These are phyloP conservation scores for Rhizodiscina lignyota DNA, from an alignment of 495 filamentous ascomycete species.

Conservation along the genomic window DNA sequence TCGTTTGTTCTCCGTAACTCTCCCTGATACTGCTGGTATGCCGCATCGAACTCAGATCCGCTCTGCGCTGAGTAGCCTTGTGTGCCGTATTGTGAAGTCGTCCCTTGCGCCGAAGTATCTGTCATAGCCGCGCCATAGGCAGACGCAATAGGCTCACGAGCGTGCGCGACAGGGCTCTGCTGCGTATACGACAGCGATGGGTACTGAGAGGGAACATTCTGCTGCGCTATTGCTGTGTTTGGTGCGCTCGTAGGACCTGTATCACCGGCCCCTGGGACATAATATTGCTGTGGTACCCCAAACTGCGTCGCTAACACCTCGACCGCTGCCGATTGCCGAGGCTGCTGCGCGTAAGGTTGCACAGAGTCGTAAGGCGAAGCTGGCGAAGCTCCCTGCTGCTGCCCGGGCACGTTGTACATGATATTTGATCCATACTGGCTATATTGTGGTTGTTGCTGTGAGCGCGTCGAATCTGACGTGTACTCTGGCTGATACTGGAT, in stretches of 20 bases:
- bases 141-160: constrained; percentile 30
- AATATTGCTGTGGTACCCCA: constrained; percentile 64
- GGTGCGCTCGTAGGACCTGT: constrained; percentile 38
- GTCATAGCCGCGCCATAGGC: constrained; percentile 38
- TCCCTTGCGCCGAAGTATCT: constrained; percentile 15
- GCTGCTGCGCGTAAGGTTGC: constrained; percentile 61
- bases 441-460: constrained; percentile 25
- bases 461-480: constrained; percentile 26
- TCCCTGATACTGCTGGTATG: constrained; percentile 59
- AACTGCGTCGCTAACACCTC: constrained; percentile 62
- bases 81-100: constrained; percentile 9
- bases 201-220: constrained; percentile 36
- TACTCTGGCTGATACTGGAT: constrained; percentile 40
- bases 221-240: constrained; percentile 32
- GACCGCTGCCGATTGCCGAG: constrained; percentile 66
- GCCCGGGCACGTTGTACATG: constrained; percentile 55
- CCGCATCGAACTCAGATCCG: constrained; percentile 32
- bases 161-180: constrained; percentile 32
- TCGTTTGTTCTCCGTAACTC: constrained; percentile 60
- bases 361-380: constrained; percentile 59
- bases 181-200: constrained; percentile 37
- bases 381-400: constrained; percentile 42
- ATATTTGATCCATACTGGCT: constrained; percentile 45
- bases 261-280: constrained; percentile 26
- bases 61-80: constrained; percentile 2